Percentiles rank a stretch among this genome's conserved stretches.
Conservation (phyloP, 495 filamentous ascomycete species). For the Penicillium bialowiezense region DNA sequence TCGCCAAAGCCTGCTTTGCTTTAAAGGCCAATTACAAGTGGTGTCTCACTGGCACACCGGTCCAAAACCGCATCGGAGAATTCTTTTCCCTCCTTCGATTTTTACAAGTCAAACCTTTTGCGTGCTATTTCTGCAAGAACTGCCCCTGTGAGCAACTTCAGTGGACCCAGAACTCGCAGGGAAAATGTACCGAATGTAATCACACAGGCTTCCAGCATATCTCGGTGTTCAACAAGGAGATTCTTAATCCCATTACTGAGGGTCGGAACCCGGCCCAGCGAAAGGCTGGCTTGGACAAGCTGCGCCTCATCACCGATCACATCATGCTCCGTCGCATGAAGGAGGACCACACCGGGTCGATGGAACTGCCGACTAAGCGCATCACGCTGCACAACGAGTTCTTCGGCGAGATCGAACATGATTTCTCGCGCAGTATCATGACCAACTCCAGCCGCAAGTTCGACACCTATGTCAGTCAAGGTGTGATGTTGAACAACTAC, state of each 20-base stretch:
- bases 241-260: conserved; percentile 71
- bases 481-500: conserved; percentile 95
- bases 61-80: conserved; percentile 96
- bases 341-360: conserved; percentile 81
- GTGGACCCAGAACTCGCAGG: conserved; percentile 71
- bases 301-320: conserved; percentile 79
- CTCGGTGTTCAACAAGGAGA: conserved; percentile 92
- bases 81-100: conserved; percentile 95
- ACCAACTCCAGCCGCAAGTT: conserved; percentile 80
- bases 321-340: conserved; percentile 96
- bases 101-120: conserved; percentile 80
- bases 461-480: conserved; percentile 90
- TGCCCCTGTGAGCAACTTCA: conserved; percentile 79
- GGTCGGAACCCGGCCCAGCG: conserved; percentile 48
- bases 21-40: conserved; percentile 83
- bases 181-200: conserved; percentile 64
- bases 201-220: conserved; percentile 78
- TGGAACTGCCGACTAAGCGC: conserved; percentile 95
- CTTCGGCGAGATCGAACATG: conserved; percentile 91
- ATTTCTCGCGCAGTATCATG: conserved; percentile 96
- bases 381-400: conserved; percentile 89
- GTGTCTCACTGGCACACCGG: conserved; percentile 91
- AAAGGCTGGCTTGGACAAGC: conserved; percentile 68
- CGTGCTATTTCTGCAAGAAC: conserved; percentile 85
- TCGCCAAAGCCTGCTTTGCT: conserved; percentile 91